Evolutionary conservation across 1,284 basidiomycete genomes (phyloP), one percentile per base, ranked within the genome.

Genomic region (Melanopsichium pennsylvanicum): DNA sequence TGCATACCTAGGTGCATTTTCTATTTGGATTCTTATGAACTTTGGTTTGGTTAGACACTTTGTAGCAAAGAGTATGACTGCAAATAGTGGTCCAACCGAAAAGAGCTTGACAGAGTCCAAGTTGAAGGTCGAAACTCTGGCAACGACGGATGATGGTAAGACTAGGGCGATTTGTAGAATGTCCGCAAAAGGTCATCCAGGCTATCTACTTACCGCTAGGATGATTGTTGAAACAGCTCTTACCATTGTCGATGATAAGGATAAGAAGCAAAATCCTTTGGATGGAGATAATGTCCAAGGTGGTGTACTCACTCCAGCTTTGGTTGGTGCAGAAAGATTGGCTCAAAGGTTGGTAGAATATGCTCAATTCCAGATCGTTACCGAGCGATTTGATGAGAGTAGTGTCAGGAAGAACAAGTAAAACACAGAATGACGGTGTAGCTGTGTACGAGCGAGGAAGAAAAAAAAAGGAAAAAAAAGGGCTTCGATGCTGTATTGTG

Each of bases 141-240:
- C 42, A 76, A 83, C 15, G 81, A 84, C 7, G 84, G 84, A 5
- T 82, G 85, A 16, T 82, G 86, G n/a, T 3, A 29, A 29, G 27
- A 50, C 61, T 7, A 34, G 55, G 33, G 83, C 85, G 42, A 86
- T 89, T 25, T 87, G 88, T 64, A 87, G 85, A 1, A 85, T 86
- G 29, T 81, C 88, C 45, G 88, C 86, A 1, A 83, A 86, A 36
- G 90, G 90, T n/a, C 90, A 93, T 75, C 89, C 90, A 4, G 90
- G 91, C 3, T 92, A 93, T 81, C 79, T 85, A 15, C 82, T 88
- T 31, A 88, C 90, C 1, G 84, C 88, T 5, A 82, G 88, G 34
- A 86, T 93, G 84, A 84, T 91, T 22, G 84, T 87, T 3, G 92
- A 94, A 83, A 86, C 86, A 12, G 91, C 90, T 0, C 84, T 93